phyloP scores from a whole-genome alignment of 1,284 basidiomycete species.

The Heterobasidion annosum region DNA sequence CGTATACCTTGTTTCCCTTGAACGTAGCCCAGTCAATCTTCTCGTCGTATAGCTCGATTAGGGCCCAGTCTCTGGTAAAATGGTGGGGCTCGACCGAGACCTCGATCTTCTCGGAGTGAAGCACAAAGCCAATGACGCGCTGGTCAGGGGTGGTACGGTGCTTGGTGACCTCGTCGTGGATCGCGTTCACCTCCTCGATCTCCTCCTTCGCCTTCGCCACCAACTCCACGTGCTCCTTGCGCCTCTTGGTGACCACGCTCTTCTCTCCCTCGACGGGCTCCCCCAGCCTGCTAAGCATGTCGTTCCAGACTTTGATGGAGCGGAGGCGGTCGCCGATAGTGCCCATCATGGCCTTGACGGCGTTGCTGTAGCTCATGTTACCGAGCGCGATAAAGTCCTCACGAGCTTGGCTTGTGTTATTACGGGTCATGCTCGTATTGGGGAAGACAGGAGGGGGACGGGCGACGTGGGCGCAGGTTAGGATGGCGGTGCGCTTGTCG shows the following conservation, averaged over 20 bases:
- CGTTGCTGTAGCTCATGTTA: conserved; percentile 18
- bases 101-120: conserved; percentile 21
- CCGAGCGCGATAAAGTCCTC: conserved; percentile 28
- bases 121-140: conserved; percentile 25
- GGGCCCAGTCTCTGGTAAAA: conserved; percentile 22
- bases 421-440: conserved; percentile 18
- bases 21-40: conserved; percentile 20
- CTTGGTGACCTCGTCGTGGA: conserved; percentile 21
- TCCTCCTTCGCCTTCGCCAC: conserved; percentile 17
- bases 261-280: conserved; percentile 17
- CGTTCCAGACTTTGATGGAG: conserved; percentile 17
- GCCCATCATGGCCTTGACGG: conserved; percentile 20
- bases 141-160: conserved; percentile 11
- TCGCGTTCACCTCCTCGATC: conserved; percentile 11
- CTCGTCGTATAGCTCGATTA: conserved; percentile 21
- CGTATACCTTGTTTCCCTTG: conserved; percentile 25
- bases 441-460: conserved; percentile 14
- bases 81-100: conserved; percentile 14
- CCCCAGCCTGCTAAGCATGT: conserved; percentile 15
- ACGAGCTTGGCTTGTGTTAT: conserved; percentile 16
- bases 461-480: conserved; percentile 20
- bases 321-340: conserved; percentile 16
- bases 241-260: conserved; percentile 14
- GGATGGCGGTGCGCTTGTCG: conserved; percentile 16
- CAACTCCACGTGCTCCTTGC: conserved; percentile 15